These are phyloP conservation scores for Przewalskia tangutica DNA, from an alignment of 257 asterid species.

Conservation along the genomic window DNA sequence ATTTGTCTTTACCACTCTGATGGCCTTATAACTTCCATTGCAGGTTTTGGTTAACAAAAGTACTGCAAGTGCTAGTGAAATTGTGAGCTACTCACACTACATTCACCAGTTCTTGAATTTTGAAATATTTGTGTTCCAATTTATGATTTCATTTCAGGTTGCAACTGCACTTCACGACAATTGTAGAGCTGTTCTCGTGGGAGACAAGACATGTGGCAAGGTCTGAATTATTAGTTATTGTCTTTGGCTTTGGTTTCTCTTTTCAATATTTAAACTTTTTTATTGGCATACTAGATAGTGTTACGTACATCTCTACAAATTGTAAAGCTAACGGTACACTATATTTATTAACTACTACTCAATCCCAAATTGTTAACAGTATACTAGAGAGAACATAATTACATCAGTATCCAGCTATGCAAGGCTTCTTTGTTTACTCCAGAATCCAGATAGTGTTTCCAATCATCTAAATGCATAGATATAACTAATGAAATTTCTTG, in stretches of 20 bases:
- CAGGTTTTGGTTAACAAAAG: constrained; percentile 95
- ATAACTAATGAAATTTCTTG: background rate
- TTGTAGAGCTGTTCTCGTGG: constrained; percentile 95
- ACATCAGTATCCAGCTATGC: background rate
- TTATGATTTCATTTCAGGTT: constrained; percentile 47
- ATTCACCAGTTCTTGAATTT: background rate
- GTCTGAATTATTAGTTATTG: constrained; percentile 21
- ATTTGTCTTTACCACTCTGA: background rate
- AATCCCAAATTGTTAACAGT: background rate
- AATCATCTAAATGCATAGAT: background rate
- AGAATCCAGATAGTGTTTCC: background rate
- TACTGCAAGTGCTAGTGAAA: constrained; percentile 99
- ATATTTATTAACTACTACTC: background rate
- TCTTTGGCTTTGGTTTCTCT: background rate
- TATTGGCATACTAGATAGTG: background rate
- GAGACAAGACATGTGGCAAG: constrained; percentile 96
- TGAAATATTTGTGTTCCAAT: constrained; percentile 5
- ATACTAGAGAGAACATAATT: background rate
- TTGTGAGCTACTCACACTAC: constrained; percentile 51
- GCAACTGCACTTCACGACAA: constrained; percentile 99
- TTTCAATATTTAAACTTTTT: background rate
- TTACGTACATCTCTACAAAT: background rate
- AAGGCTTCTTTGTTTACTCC: background rate
- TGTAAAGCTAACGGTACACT: background rate
- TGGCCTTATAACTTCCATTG: constrained; percentile 15